Base-by-base conservation (phyloP, 2,329 filamentous ascomycete species). In the Trichoderma semiorbis region DNA sequence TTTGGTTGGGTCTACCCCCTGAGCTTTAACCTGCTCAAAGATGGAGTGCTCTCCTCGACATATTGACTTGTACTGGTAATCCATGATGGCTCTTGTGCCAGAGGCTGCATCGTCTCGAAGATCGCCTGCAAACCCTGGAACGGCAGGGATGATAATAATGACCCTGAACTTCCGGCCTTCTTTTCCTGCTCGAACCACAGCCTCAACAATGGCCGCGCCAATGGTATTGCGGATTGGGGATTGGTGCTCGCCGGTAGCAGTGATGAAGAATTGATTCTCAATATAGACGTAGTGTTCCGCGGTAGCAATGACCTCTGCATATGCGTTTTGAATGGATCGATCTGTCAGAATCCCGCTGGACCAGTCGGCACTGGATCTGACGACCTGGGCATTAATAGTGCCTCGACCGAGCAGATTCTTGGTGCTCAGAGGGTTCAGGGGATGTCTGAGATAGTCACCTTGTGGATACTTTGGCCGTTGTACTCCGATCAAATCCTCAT, bases 231-330 rank as follows among this genome's bases (percentile, higher is more conserved):
- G 90, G 28, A 98, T 89, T 0, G 95, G 95, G 1, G 86, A 83
- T 79, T 98, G 95, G 43, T 97, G 82, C n/a, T 96, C 91, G 10
- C 94, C 94, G 0, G 95, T 98, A 0, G 96, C 93, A 1, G 94
- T 97, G 79, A 97, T 98, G 85, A 98, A 99, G 84, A 98, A 98
- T 78, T 99, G 96, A 78, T 98, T 98, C 81, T 99, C 96, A 73
- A 99, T 97, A 83, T 98, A 99, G 28, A 99, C 92, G 76, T 90
- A 98, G 79, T 98, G 95, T 81, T 98, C 85, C 0, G 95, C 95
- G 66, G 93, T 93, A 65, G 91, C 86, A 76, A 98, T 98, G 34
- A 97, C 84, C 74, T 97, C 93, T 72, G 85, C 86, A 79, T 97
- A 97, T 0, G 94, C 93, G 76, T 94, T 97, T 76, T 96, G 93